Conservation (phyloP, 306 rosid genomes). For the Macrotyloma uniflorum region DNA sequence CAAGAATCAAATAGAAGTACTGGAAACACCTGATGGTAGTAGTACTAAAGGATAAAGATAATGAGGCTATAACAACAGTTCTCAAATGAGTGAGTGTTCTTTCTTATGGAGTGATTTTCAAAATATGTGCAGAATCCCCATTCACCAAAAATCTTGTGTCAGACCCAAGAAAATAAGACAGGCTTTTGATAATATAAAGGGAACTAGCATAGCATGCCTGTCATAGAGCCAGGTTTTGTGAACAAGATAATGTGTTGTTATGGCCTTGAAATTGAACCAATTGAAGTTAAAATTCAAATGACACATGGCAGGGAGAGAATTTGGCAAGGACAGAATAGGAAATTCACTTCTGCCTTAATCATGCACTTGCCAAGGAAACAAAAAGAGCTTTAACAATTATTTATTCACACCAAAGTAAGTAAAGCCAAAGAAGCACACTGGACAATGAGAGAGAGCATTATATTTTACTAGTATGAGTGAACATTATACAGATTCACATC, state of each 20-base stretch:
- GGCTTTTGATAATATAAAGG: slow-evolving; percentile 55
- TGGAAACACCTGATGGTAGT: slow-evolving; percentile 19
- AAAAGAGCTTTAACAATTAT: slow-evolving; percentile 32
- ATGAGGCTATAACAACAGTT: slow-evolving; percentile 21
- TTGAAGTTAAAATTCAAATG: slow-evolving; percentile 38
- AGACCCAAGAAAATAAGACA: slow-evolving; percentile 52
- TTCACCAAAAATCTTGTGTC: slow-evolving; percentile 60
- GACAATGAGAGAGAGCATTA: slow-evolving; percentile 37
- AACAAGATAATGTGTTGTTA: slow-evolving; percentile 45
- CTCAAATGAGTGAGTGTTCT: slow-evolving; percentile 42
- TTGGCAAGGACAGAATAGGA: slow-evolving; percentile 48
- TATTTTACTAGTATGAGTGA: slow-evolving; percentile 13
- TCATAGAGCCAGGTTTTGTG: slow-evolving; percentile 55
- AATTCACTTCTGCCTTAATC: slow-evolving; percentile 50
- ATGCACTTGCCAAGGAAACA: slow-evolving; percentile 56
- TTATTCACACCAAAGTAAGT: slow-evolving; percentile 44
- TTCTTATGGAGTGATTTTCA: slow-evolving; percentile 48
- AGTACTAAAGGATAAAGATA: slow-evolving; percentile 1
- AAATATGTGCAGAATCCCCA: slow-evolving; percentile 59
- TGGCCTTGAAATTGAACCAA: slow-evolving; percentile 35
- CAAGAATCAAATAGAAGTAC: slow-evolving; percentile 41
- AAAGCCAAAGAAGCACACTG: slow-evolving; percentile 19
- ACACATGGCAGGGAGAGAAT: slow-evolving; percentile 35
- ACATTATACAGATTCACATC: slow-evolving; percentile 34
- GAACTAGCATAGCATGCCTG: slow-evolving; percentile 73